phyloP scores from a whole-genome alignment of 257 asterid species.

The Nicotiana attenuata region DNA sequence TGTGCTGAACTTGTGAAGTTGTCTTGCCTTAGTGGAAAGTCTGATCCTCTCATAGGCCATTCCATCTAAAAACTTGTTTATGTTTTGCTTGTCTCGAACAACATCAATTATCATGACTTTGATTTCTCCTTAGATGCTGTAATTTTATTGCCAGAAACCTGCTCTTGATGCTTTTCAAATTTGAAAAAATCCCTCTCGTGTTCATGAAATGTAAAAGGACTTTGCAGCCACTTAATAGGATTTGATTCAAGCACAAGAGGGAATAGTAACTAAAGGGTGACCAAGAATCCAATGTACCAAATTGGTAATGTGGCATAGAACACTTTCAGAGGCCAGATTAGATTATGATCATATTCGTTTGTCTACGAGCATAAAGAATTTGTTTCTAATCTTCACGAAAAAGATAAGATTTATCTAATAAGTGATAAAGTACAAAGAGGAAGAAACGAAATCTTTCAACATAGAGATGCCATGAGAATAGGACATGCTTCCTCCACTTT shows the following conservation, averaged over 20 bases:
- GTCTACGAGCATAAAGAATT: neutral
- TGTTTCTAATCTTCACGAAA: neutral
- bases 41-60: neutral
- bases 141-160: neutral
- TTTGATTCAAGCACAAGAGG: neutral
- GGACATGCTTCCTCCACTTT: conserved; percentile 1
- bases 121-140: neutral
- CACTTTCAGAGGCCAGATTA: neutral
- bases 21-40: neutral
- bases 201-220: neutral
- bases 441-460: neutral
- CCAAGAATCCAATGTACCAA: neutral
- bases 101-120: neutral
- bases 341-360: neutral
- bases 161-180: neutral
- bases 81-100: neutral
- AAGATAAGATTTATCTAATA: neutral
- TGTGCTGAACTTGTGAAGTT: neutral
- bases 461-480: neutral
- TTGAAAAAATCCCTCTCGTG: neutral
- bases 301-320: neutral
- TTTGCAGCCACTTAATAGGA: neutral
- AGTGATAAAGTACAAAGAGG: neutral
- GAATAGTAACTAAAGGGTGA: neutral
- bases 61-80: neutral